Evolutionary conservation across 495 filamentous ascomycete species (phyloP).

Genomic region (Tuber brumale): DNA sequence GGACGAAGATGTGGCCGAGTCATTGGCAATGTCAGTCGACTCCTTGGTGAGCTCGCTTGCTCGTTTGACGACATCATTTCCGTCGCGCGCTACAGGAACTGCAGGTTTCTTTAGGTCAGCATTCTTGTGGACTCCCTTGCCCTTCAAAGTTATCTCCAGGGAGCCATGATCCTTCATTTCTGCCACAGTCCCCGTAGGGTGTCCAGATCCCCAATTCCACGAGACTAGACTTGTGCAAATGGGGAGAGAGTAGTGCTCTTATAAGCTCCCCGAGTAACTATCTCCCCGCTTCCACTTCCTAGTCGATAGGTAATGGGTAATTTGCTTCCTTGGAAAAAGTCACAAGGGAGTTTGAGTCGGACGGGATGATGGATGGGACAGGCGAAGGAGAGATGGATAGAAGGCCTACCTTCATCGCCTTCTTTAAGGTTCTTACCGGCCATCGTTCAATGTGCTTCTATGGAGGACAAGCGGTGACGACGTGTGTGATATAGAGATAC

Average conservation of each 20-base stretch:
- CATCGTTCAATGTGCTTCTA: conserved; percentile 18
- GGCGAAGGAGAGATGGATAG: conserved; percentile 15
- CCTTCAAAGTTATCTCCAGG: conserved; percentile 54
- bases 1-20: neutral
- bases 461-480: neutral
- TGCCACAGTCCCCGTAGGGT: conserved; percentile 52
- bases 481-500: conserved; percentile 6
- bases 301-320: conserved; percentile 1
- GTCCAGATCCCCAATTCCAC: conserved; percentile 53
- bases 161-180: conserved; percentile 56
- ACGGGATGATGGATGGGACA: conserved; percentile 2
- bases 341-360: neutral
- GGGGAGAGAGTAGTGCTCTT: conserved; percentile 10
- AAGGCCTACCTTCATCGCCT: conserved; percentile 47
- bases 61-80: conserved; percentile 61
- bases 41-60: conserved; percentile 50
- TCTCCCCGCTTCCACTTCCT: conserved; percentile 7
- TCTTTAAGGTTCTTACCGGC: conserved; percentile 42
- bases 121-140: conserved; percentile 58
- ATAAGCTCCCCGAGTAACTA: conserved; percentile 17
- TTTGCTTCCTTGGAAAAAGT: neutral
- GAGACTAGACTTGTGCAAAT: conserved; percentile 46
- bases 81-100: conserved; percentile 51
- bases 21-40: conserved; percentile 10
- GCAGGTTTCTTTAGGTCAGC: conserved; percentile 54